Conservation (phyloP, 1,139 yeast species). For the Blastobotrys persicus region DNA sequence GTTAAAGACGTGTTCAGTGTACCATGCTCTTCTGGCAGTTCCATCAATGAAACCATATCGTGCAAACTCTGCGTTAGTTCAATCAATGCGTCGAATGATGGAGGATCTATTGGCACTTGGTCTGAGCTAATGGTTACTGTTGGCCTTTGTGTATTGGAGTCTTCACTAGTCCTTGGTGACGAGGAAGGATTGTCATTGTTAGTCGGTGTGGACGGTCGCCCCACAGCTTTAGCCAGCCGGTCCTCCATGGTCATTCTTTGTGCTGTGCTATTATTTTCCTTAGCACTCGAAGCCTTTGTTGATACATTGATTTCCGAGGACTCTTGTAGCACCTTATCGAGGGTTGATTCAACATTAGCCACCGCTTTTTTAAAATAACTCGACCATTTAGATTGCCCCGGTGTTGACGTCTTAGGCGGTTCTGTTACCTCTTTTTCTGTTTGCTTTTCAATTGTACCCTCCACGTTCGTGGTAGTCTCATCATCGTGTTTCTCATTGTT, state of each 20-base stretch:
- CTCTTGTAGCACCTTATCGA: slow-evolving; percentile 38
- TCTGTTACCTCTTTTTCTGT: background rate
- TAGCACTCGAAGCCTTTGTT: background rate
- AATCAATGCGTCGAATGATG: slow-evolving; percentile 17
- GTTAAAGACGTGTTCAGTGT: slow-evolving; percentile 12
- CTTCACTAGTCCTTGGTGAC: background rate
- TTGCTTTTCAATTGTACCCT: background rate
- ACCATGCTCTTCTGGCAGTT: slow-evolving; percentile 11
- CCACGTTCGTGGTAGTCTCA: too few species aligned
- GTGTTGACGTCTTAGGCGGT: background rate
- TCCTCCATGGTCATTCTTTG: slow-evolving; percentile 72
- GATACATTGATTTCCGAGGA: slow-evolving; percentile 20
- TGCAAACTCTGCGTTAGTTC: slow-evolving; percentile 17
- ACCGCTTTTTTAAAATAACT: slow-evolving; percentile 38
- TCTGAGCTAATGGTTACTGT: background rate
- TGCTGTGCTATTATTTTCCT: slow-evolving; percentile 26
- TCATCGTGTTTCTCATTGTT: too few species aligned
- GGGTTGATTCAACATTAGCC: slow-evolving; percentile 40
- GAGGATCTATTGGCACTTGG: slow-evolving; percentile 15
- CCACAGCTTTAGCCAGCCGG: slow-evolving; percentile 75
- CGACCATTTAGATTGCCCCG: slow-evolving; percentile 34
- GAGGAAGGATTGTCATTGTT: background rate
- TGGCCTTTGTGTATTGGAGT: background rate
- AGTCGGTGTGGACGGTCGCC: slow-evolving; percentile 6
- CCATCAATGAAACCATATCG: slow-evolving; percentile 17